Base-by-base conservation (phyloP, 2,329 filamentous ascomycete species). In the Tolypocladium ophioglossoides region DNA sequence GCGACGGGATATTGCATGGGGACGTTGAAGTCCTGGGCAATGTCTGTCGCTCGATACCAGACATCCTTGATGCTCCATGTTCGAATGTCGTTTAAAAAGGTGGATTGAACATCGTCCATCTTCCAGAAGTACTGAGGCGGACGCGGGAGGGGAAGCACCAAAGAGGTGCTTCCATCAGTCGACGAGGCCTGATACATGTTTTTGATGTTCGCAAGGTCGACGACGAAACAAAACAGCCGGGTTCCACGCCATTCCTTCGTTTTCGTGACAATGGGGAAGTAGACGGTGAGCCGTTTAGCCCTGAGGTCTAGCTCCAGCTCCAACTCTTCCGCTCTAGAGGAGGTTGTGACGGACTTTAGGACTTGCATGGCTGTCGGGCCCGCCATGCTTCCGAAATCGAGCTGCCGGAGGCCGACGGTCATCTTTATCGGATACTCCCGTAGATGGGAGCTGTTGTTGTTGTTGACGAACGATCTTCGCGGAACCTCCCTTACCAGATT, bases 321-420 rank as follows among this genome's bases (percentile, higher is more conserved):
- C 6, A 71, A 32, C 2, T 59, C 56, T 2, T 54, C 54, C 7
- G 48, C 10, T 4, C 37, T 49, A 1, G 30, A 4, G 2, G 54
- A 51, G 2, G 54, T 27, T 4, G 41, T 38, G n/a, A 68, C 37
- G 1, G 61, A 59, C 52, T 77, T 78, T 75, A 88, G 80, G 10
- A 74, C 67, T 64, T 84, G 78, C 75, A 91, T 82, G 0, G 73
- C 72, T 3, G 69, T 71, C 5, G 79, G 75, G 1, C 75, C 68
- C 1, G 77, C 61, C 69, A 83, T 75, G 41, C 82, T 72, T 0
- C 88, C 87, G 59, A 91, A 86, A 20, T 82, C 76, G 2, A 91
- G 62, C 0, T 69, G 71, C 1, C 64, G 61, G 3, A 78, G 72
- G 1, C 66, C 62, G 2, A 83, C 58, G 18, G 63, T 72, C 66